Evolutionary conservation across 2,329 filamentous ascomycete species (phyloP).

Genomic region (Cordyceps fumosorosea): DNA sequence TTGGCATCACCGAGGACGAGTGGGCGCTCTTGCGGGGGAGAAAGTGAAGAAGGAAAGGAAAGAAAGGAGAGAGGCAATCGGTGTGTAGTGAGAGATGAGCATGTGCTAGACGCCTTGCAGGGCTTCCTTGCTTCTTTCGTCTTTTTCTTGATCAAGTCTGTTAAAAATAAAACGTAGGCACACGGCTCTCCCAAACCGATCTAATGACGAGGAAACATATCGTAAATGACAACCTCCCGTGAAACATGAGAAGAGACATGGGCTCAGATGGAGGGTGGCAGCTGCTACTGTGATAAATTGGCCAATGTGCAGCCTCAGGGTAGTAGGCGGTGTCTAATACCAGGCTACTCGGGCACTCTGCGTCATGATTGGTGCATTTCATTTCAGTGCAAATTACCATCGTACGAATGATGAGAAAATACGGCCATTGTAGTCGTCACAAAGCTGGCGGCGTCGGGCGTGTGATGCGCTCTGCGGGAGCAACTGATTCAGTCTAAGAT

Average conservation of each 20-base stretch:
- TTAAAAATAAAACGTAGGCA: background rate
- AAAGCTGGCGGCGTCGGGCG: too few relatives aligned
- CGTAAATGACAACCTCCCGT: background rate
- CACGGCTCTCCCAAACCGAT: too few relatives aligned
- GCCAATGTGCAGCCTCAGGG: too few relatives aligned
- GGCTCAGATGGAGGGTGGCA: background rate
- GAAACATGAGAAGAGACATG: background rate
- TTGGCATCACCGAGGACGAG: slow-evolving; percentile 32
- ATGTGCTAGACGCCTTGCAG: background rate
- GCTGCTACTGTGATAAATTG: too few relatives aligned
- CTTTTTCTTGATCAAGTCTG: too few relatives aligned
- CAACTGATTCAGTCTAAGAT: background rate
- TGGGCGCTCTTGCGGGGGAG: slow-evolving; percentile 22
- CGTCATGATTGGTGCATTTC: too few relatives aligned
- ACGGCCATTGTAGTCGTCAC: too few relatives aligned
- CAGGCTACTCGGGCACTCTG: too few relatives aligned
- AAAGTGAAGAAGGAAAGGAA: background rate
- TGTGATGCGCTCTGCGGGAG: background rate
- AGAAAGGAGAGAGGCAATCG: background rate
- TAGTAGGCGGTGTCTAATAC: too few relatives aligned
- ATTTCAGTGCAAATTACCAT: too few relatives aligned
- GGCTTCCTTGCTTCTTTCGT: background rate
- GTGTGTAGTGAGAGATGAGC: too few relatives aligned
- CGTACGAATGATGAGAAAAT: too few relatives aligned
- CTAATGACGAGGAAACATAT: background rate